Evolutionary conservation across 2,329 filamentous ascomycete species (phyloP).

Genomic region (Cordyceps cicadae): DNA sequence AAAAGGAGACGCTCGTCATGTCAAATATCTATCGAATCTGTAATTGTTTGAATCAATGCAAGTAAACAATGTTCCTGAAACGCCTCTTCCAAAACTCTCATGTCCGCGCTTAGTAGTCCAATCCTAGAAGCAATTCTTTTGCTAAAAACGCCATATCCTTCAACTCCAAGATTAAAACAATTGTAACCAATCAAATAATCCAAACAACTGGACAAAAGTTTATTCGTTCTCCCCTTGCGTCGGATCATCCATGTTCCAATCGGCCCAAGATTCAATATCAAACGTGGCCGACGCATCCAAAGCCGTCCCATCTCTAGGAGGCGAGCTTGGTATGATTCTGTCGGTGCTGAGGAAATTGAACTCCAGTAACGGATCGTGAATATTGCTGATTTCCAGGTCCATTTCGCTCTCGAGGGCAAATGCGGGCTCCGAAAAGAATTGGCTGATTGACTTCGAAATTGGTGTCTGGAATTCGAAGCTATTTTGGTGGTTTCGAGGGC

Average conservation of each 20-base stretch:
- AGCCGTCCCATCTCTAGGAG: conserved; percentile 25
- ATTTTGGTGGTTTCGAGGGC: conserved; percentile 32
- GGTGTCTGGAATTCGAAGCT: conserved; percentile 43
- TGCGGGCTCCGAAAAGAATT: conserved; percentile 52
- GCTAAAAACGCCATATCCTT: background rate
- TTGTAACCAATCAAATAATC: background rate
- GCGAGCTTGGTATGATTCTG: conserved; percentile 39
- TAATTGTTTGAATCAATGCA: background rate
- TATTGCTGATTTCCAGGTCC: conserved; percentile 33
- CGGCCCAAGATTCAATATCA: conserved; percentile 20
- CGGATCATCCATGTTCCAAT: conserved; percentile 9
- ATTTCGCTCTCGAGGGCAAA: conserved; percentile 37
- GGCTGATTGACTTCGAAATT: conserved; percentile 54
- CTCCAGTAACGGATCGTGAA: conserved; percentile 36
- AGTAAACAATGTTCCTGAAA: background rate
- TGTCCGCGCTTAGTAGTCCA: background rate
- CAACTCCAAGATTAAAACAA: conserved; percentile 2
- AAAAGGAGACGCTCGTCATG: background rate
- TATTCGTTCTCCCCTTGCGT: background rate
- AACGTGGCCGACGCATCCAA: conserved; percentile 17
- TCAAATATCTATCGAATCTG: background rate
- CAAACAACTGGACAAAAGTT: background rate
- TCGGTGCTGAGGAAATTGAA: conserved; percentile 43
- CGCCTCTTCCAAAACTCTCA: background rate
- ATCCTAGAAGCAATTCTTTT: background rate